Conservation (phyloP, 441 rosid species). For the Manihot esculenta region DNA sequence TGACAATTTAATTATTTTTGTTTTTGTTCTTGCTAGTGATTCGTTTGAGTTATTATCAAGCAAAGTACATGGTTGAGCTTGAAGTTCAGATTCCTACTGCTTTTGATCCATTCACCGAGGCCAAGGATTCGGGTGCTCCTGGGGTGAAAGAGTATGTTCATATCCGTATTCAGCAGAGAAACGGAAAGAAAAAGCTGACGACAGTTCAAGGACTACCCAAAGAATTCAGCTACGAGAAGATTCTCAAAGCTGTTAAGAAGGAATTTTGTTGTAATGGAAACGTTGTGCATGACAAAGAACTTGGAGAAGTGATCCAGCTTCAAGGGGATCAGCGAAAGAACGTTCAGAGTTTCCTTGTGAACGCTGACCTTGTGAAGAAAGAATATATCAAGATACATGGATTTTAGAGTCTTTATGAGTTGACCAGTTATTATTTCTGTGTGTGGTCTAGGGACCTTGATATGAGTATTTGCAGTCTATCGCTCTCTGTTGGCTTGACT, state of each 20-base stretch:
- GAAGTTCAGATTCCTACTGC: constrained; percentile 57
- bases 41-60: constrained; percentile 8
- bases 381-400: constrained; percentile 87
- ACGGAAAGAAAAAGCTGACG: constrained; percentile 90
- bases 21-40: neutral
- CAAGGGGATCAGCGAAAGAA: constrained; percentile 95
- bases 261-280: constrained; percentile 95
- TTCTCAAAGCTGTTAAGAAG: constrained; percentile 84
- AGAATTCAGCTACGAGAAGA: constrained; percentile 76
- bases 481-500: too few relatives aligned
- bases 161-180: constrained; percentile 81
- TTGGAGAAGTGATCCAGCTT: constrained; percentile 77
- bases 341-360: constrained; percentile 58
- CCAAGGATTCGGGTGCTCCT: constrained; percentile 47
- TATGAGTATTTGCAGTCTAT: constrained; percentile 37
- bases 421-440: neutral
- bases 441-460: constrained; percentile 35
- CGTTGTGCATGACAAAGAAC: constrained; percentile 83
- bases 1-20: too few relatives aligned
- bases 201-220: constrained; percentile 87
- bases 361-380: constrained; percentile 50
- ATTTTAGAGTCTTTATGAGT: constrained; percentile 29
- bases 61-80: constrained; percentile 74
- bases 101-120: constrained; percentile 74
- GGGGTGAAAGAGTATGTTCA: constrained; percentile 86